These are phyloP conservation scores for Penicillium pancosmium DNA, from an alignment of 495 filamentous ascomycete species.

Conservation along the genomic window DNA sequence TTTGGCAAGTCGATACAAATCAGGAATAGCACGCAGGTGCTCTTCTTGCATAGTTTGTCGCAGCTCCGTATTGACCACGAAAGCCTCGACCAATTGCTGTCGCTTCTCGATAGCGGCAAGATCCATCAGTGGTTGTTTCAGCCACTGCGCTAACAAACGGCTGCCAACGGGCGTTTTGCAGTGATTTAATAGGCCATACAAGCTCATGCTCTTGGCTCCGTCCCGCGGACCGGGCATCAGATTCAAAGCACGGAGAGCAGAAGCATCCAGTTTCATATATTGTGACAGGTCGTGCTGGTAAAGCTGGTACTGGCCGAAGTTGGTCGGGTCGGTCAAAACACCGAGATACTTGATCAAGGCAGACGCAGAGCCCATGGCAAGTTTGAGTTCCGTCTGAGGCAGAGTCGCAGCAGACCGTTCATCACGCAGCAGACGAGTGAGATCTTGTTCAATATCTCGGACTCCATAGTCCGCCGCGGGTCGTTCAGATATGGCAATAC, in stretches of 20 bases:
- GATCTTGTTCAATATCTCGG: slow-evolving; percentile 94
- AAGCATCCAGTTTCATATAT: slow-evolving; percentile 98
- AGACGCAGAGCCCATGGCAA: slow-evolving; percentile 94
- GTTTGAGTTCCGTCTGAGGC: slow-evolving; percentile 88
- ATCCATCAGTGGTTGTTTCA: slow-evolving; percentile 97
- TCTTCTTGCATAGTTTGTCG: slow-evolving; percentile 98
- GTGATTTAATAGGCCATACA: slow-evolving; percentile 93
- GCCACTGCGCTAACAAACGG: slow-evolving; percentile 89
- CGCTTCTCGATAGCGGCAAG: slow-evolving; percentile 85
- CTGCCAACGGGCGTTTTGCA: slow-evolving; percentile 96
- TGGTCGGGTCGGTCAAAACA: slow-evolving; percentile 84
- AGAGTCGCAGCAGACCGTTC: slow-evolving; percentile 75
- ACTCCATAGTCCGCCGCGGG: slow-evolving; percentile 76
- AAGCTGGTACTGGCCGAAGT: slow-evolving; percentile 95
- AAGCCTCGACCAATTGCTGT: slow-evolving; percentile 93
- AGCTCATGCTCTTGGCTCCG: slow-evolving; percentile 94
- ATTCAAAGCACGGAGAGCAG: slow-evolving; percentile 90
- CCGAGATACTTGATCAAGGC: slow-evolving; percentile 96
- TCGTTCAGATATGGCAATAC: slow-evolving; percentile 83
- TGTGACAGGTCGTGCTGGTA: slow-evolving; percentile 97
- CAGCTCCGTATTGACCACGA: slow-evolving; percentile 90
- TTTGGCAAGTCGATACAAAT: slow-evolving; percentile 91
- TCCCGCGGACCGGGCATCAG: slow-evolving; percentile 95
- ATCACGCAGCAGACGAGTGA: slow-evolving; percentile 82
- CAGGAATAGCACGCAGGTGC: slow-evolving; percentile 90